A percentile compares a stretch with the other conserved stretches of the same genome.
phyloP scores from a whole-genome alignment of 225 moss, liverwort and hornwort genomes.

The Marchantia paleacea region DNA sequence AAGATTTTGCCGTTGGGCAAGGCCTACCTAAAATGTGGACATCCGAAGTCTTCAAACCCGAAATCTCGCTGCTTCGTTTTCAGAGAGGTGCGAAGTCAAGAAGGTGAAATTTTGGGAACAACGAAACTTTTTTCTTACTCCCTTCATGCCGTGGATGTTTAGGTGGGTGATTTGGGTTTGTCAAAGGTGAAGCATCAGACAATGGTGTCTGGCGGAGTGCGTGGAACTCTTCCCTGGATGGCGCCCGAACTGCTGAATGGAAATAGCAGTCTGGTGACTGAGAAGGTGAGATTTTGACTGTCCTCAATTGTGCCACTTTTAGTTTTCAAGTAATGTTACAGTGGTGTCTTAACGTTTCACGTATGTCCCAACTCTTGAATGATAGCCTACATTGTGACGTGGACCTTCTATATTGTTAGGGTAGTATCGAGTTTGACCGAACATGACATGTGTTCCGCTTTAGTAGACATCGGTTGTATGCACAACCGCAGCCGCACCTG shows the following conservation, averaged over 20 bases:
- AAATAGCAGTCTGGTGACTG: slow-evolving; percentile 84
- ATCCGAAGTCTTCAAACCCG: too few relatives aligned
- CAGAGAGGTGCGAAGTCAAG: too few relatives aligned
- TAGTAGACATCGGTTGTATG: neutral
- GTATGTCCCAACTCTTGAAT: too few relatives aligned
- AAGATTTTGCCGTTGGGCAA: too few relatives aligned
- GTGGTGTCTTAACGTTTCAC: too few relatives aligned
- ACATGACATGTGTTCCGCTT: neutral
- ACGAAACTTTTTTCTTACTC: too few relatives aligned
- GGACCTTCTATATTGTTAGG: too few relatives aligned
- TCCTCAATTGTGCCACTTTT: neutral
- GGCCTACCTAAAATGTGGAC: too few relatives aligned
- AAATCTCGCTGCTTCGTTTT: too few relatives aligned
- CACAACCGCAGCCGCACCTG: neutral
- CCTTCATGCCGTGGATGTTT: slow-evolving; percentile 7
- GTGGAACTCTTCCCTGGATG: slow-evolving; percentile 99
- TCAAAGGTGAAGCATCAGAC: slow-evolving; percentile 99
- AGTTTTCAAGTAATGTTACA: neutral
- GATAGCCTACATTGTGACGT: too few relatives aligned
- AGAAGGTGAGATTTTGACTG: slow-evolving; percentile 54
- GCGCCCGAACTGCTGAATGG: slow-evolving; percentile 94
- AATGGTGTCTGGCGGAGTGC: slow-evolving; percentile 99
- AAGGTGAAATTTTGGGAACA: too few relatives aligned
- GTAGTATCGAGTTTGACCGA: too few relatives aligned
- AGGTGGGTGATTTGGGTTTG: slow-evolving; percentile 95